Evolutionary conservation across 129 eudicot genomes (phyloP), one percentile per base, ranked within the genome.

Genomic region (Dittrichia graveolens): DNA sequence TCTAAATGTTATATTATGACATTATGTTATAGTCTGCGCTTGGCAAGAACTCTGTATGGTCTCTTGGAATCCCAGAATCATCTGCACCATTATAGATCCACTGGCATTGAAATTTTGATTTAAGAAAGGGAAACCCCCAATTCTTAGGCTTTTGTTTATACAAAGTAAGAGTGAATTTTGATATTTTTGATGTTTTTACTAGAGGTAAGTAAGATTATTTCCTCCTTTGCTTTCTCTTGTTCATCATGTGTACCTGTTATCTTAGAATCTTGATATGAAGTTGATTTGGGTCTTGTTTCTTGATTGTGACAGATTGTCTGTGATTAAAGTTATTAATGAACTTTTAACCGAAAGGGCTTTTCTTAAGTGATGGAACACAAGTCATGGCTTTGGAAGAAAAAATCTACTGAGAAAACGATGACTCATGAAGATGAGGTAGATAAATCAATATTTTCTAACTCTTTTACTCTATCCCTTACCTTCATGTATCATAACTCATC

Each of bases 351-450:
- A 63, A 82, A 64, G 75, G 61, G 31, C 31, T 35, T 42, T 15
- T 44, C 3, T 37, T 43, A 71, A 70, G 68, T 10, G 58, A 82
- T 82, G 96, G 96, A 88, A 67, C 79, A 82, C 11, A 85, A 88
- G 65, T 75, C 91, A 62, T 88, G 92, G 89, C 81, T 56, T 68
- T 89, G 89, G 92, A 89, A 82, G 87, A 84, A 82, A 84, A 86
- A 55, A 77, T 86, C 96, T 64, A 62, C 87, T 4, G 92, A 84
- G 70, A 84, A 86, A 82, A 76, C 80, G 12, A 66, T 80, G 67
- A 35, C 63, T 65, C 49, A 76, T 76, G 88, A 79, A 78, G 89
- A 81, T 34, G 88, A 89, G 88, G 84, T 82, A 75, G 55, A 66
- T 49, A 42, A 76, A 76, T 78, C 15, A 44, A 61, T 45, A 5